Evolutionary conservation across 192 early-diverging fungal genomes (phyloP).

Genomic region (Backusella tuberculispora): DNA sequence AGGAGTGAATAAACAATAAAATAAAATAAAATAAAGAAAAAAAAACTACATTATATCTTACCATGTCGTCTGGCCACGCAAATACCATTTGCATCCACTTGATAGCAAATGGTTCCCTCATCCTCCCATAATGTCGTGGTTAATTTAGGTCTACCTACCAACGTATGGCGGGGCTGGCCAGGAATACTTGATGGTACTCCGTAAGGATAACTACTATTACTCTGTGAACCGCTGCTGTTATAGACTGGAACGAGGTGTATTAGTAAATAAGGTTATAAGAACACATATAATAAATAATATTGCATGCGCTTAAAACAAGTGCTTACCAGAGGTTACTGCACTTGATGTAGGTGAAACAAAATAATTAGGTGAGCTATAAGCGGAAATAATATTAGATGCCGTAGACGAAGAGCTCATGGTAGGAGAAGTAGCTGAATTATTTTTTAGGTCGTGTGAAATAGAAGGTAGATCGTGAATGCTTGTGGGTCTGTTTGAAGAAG

Average conservation of each 20-base stretch:
- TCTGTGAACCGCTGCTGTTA: not conserved
- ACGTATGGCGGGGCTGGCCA: conserved; percentile 10
- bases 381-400: conserved; percentile 16
- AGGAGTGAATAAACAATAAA: conserved; percentile 15
- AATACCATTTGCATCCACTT: conserved; percentile 80
- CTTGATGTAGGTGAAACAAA: conserved; percentile 19
- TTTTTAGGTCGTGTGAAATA: not conserved
- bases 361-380: conserved; percentile 22
- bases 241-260: not conserved
- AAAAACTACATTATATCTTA: conserved; percentile 31
- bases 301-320: not conserved
- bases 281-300: not conserved
- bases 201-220: not conserved
- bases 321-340: not conserved
- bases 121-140: conserved; percentile 87
- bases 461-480: conserved; percentile 21
- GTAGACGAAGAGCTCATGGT: conserved; percentile 20
- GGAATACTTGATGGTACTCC: conserved; percentile 2
- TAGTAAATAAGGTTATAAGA: not conserved
- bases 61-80: conserved; percentile 77
- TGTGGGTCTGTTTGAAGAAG: conserved; percentile 19
- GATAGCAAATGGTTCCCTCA: conserved; percentile 78
- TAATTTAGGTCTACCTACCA: conserved; percentile 49
- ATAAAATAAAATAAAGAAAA: conserved; percentile 2
- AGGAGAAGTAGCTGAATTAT: conserved; percentile 8